Percentiles rank a stretch among this genome's conserved stretches.
Conservation (phyloP, 805 yeast species). For the Yarrowia sp. region DNA sequence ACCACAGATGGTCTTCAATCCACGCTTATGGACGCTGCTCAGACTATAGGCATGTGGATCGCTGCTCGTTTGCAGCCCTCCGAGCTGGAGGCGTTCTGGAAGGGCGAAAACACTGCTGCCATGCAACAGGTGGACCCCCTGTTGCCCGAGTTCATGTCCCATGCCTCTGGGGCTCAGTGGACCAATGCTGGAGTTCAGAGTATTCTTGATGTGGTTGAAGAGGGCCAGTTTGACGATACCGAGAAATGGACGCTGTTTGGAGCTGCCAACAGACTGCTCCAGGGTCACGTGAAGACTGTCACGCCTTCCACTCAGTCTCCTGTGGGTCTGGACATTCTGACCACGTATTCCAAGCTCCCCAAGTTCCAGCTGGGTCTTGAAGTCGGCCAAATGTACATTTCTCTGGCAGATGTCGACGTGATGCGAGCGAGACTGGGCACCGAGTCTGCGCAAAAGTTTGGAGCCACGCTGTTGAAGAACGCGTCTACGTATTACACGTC, state of each 20-base stretch:
- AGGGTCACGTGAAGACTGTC: background rate
- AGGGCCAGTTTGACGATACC: background rate
- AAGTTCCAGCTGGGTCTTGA: constrained; percentile 22
- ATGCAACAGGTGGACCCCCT: constrained; percentile 8
- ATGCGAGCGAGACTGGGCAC: constrained; percentile 7
- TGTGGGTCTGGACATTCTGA: constrained; percentile 11
- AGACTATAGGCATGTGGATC: constrained; percentile 12
- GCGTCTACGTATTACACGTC: constrained; percentile 27
- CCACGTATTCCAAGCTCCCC: background rate
- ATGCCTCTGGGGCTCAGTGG: constrained; percentile 24
- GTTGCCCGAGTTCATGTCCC: constrained; percentile 10
- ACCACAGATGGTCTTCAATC: constrained; percentile 4
- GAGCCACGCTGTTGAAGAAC: constrained; percentile 7
- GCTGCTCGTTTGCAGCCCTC: background rate
- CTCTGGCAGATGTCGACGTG: constrained; percentile 12
- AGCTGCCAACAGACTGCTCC: constrained; percentile 7
- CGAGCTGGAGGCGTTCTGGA: constrained; percentile 22
- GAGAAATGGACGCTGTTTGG: constrained; percentile 14
- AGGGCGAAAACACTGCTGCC: background rate
- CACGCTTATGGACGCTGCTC: constrained; percentile 24
- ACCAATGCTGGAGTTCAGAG: constrained; percentile 17
- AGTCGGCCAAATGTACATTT: constrained; percentile 30
- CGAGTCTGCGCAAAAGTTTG: constrained; percentile 7
- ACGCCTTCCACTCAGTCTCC: background rate
- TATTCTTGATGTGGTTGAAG: constrained; percentile 10